A percentile compares a stretch with the other conserved stretches of the same genome.
phyloP scores from a whole-genome alignment of 169 alveolate genomes.

The Eimeria praecox region DNA sequence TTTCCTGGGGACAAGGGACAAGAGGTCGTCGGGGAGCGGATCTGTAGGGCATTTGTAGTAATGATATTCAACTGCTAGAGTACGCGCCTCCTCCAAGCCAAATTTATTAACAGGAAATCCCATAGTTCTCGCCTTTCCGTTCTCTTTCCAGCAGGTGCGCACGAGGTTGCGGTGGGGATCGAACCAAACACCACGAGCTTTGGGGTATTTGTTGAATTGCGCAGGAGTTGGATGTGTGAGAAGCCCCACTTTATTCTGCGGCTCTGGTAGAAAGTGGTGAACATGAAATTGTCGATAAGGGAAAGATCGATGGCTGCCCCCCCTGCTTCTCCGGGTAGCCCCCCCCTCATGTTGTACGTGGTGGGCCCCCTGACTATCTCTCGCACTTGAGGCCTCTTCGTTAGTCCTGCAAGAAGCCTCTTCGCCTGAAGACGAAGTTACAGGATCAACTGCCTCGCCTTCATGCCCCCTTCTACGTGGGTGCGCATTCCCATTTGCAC shows the following conservation, averaged over 20 bases:
- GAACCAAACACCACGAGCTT: conserved; percentile 80
- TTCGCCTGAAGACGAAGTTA: conserved; percentile 16
- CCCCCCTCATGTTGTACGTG: background rate
- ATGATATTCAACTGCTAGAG: conserved; percentile 75
- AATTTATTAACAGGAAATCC: conserved; percentile 80
- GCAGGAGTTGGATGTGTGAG: conserved; percentile 71
- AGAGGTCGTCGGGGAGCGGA: conserved; percentile 75
- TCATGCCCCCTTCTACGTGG: conserved; percentile 22
- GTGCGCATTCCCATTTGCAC: background rate
- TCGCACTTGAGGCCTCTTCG: background rate
- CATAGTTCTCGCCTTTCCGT: conserved; percentile 74
- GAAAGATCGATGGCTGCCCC: conserved; percentile 25
- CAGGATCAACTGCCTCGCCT: background rate
- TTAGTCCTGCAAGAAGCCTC: background rate
- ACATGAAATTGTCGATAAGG: conserved; percentile 71
- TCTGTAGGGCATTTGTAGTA: conserved; percentile 74
- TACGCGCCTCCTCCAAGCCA: conserved; percentile 78
- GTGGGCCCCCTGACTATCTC: background rate
- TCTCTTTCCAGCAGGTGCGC: conserved; percentile 80
- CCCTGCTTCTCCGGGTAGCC: conserved; percentile 1
- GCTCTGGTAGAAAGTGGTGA: conserved; percentile 76
- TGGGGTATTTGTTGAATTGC: conserved; percentile 67
- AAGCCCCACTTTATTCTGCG: conserved; percentile 68
- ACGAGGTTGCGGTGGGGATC: conserved; percentile 79
- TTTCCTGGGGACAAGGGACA: conserved; percentile 22